Base-by-base conservation (phyloP, 306 rosid genomes). In the Mimosa bimucronata region DNA sequence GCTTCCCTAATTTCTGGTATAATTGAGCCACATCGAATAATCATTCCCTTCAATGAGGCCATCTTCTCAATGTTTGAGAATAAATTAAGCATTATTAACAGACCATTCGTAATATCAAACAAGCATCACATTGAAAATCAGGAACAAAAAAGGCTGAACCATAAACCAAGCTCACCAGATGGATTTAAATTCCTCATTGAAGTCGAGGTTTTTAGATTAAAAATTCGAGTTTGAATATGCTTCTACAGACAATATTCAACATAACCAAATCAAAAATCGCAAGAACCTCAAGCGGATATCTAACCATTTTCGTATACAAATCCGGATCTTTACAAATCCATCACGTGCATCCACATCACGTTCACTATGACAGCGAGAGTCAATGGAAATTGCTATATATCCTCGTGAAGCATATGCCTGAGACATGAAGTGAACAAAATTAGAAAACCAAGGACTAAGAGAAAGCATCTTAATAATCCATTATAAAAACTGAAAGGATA, bases 361-460 rank as follows among this genome's bases (percentile, higher is more conserved):
- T 90, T 95, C 96, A 66, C 98, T 97, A 37, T 95, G 98, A 89
- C 90, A 92, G 57, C 98, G 97, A 66, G 98, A 90, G 89, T 95
- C 98, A 73, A 92, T 66, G 7, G 97, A 86, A 65, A 95, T 74
- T 37, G 98, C 88, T 79, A 91, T 68, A 79, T 91, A 95, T 78
- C 98, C 98, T 79, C 97, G 88, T n/a, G 98, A 95, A 89, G 98
- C 98, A 82, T 89, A 95, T 15, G 91, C 90, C 98, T 95, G 79
- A 83, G 81, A 79, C 65, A 81, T 41, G 40, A 28, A 78, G 28
- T 11, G 13, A 75, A 26, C 25, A 48, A 52, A 45, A 66, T 44
- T 5, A 28, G 40, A 29, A 61, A 29, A n/a, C 14, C 7, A 44
- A 25, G 66, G 10, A 25, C 60, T 73, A 50, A 58, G 53, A 25